Conservation (phyloP, 2,329 filamentous ascomycete genomes). For the Xylariaceae sp. region DNA sequence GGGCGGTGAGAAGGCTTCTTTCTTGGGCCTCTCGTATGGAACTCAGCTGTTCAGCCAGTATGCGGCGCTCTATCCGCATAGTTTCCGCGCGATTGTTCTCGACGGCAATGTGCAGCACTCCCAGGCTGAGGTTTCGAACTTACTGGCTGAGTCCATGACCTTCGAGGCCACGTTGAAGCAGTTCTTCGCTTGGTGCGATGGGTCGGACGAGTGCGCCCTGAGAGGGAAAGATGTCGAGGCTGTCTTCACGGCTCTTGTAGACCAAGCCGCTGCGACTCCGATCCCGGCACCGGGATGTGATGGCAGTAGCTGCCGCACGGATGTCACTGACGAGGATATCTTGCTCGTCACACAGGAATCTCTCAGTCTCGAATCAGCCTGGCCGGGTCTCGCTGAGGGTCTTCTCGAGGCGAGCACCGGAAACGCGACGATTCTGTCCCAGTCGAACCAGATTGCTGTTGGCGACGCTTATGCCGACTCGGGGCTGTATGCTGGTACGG, state of each 20-base stretch:
- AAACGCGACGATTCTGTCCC: slow-evolving; percentile 35
- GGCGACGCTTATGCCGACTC: slow-evolving; percentile 25
- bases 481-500: slow-evolving; percentile 25
- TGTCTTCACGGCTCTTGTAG: slow-evolving; percentile 26
- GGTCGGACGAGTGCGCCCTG: slow-evolving; percentile 28
- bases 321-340: slow-evolving; percentile 32
- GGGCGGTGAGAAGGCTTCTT: slow-evolving; percentile 26
- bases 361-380: slow-evolving; percentile 21
- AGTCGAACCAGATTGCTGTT: slow-evolving; percentile 21
- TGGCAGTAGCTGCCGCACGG: slow-evolving; percentile 23
- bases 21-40: slow-evolving; percentile 42
- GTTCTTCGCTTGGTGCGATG: slow-evolving; percentile 37
- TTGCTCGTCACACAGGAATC: slow-evolving; percentile 31
- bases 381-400: slow-evolving; percentile 22
- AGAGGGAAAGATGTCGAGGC: slow-evolving; percentile 26
- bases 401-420: slow-evolving; percentile 30
- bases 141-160: slow-evolving; percentile 33
- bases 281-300: slow-evolving; percentile 35
- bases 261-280: slow-evolving; percentile 28
- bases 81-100: slow-evolving; percentile 39
- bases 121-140: slow-evolving; percentile 31
- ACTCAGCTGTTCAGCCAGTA: slow-evolving; percentile 41
- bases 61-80: slow-evolving; percentile 41
- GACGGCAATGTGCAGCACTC: slow-evolving; percentile 43
- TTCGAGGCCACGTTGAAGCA: slow-evolving; percentile 35